Conservation (phyloP, 2,329 filamentous ascomycete species). For the Trichoderma citrinoviride region DNA sequence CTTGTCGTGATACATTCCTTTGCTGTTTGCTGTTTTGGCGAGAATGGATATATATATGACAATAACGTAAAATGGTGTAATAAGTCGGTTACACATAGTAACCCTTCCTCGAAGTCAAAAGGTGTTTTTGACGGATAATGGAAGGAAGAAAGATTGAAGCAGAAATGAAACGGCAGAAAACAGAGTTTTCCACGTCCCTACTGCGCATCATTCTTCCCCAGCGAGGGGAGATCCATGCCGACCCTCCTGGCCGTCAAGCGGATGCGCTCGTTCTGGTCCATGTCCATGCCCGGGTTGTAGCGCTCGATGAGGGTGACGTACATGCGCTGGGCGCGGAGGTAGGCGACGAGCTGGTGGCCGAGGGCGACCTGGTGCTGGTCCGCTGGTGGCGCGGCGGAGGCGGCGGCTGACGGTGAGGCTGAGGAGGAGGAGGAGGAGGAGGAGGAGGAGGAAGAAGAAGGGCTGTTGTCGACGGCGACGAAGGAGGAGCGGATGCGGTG, state of each 20-base stretch:
- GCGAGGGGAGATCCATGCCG: slow-evolving; percentile 76
- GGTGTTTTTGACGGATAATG: not conserved
- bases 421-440: slow-evolving; percentile 32
- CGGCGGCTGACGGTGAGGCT: slow-evolving; percentile 27
- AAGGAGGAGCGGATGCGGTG: slow-evolving; percentile 35
- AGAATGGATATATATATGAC: not conserved
- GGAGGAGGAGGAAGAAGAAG: slow-evolving; percentile 28
- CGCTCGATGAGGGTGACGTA: slow-evolving; percentile 81
- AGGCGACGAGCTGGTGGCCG: slow-evolving; percentile 76
- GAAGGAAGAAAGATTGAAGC: not conserved
- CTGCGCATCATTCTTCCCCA: not conserved
- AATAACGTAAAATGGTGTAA: not conserved
- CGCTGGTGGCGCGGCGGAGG: slow-evolving; percentile 28
- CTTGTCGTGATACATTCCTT: not conserved
- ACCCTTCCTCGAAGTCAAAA: not conserved
- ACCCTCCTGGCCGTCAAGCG: slow-evolving; percentile 80
- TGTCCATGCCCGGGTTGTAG: slow-evolving; percentile 89
- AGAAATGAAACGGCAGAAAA: not conserved
- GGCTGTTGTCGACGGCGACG: slow-evolving; percentile 8
- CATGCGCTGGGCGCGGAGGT: slow-evolving; percentile 79
- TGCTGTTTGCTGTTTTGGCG: not conserved
- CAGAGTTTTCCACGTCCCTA: not conserved
- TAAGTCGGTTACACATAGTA: not conserved
- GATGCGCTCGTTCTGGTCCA: slow-evolving; percentile 82
- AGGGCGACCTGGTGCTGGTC: slow-evolving; percentile 31